Conservation (phyloP, 345 rosid species). For the Eucalyptus cloeziana region DNA sequence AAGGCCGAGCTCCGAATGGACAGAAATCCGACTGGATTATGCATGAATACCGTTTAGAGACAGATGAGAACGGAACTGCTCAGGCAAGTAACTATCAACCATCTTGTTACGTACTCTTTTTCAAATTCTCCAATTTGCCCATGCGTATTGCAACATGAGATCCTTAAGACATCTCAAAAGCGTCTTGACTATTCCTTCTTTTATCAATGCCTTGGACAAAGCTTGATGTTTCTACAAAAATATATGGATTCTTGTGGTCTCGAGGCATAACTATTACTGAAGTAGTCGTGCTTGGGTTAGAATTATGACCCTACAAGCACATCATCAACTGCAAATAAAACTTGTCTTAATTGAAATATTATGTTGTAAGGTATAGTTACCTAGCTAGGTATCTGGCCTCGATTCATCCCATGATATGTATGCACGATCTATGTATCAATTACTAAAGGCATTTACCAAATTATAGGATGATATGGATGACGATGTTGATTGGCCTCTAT, state of each 20-base stretch:
- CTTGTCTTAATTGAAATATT: neutral
- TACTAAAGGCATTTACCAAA: neutral
- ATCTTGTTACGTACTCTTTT: neutral
- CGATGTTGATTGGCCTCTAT: neutral
- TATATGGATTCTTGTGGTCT: neutral
- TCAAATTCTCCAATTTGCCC: neutral
- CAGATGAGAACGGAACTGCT: conserved; percentile 80
- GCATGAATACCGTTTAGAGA: conserved; percentile 97
- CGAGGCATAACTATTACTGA: neutral
- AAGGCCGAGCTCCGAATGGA: conserved; percentile 95
- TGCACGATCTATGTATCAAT: neutral
- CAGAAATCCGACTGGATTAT: conserved; percentile 94
- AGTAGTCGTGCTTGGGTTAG: neutral
- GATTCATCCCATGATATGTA: neutral
- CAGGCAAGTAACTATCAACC: conserved; percentile 18
- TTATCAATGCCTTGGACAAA: neutral
- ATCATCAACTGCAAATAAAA: neutral
- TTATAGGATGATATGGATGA: neutral
- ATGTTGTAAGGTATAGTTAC: neutral
- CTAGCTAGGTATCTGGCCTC: neutral
- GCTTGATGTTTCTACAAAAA: neutral
- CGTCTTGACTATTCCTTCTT: neutral
- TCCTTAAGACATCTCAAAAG: neutral
- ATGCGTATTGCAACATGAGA: neutral
- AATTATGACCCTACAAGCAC: neutral